These are phyloP conservation scores for Syncephalis fuscata DNA, from an alignment of 371 early-diverging fungal species.

Conservation along the genomic window DNA sequence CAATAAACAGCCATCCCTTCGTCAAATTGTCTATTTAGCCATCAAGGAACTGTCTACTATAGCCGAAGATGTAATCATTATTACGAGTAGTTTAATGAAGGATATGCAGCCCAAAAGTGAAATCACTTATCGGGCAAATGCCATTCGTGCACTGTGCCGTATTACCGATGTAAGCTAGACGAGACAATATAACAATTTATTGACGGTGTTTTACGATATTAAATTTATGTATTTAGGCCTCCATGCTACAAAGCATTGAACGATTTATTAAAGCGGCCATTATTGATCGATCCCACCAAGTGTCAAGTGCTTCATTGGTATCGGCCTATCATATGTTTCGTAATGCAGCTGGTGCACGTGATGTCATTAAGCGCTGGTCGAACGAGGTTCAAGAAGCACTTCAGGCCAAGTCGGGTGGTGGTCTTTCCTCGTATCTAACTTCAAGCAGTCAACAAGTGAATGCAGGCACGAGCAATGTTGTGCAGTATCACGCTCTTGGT, in stretches of 20 bases:
- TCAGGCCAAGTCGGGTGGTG: slow-evolving; percentile 50
- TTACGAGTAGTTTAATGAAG: slow-evolving; percentile 86
- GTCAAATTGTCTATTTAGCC: slow-evolving; percentile 92
- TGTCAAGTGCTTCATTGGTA: slow-evolving; percentile 86
- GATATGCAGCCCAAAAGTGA: slow-evolving; percentile 90
- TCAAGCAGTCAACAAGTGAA: slow-evolving; percentile 23
- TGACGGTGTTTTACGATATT: not conserved
- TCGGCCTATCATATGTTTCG: slow-evolving; percentile 74
- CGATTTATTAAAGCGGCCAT: slow-evolving; percentile 93
- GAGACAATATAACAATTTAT: not conserved
- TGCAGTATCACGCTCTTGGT: slow-evolving; percentile 95
- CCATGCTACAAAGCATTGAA: slow-evolving; percentile 91
- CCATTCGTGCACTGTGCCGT: slow-evolving; percentile 88
- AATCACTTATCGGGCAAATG: slow-evolving; percentile 83
- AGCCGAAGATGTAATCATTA: slow-evolving; percentile 95
- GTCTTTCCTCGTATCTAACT: slow-evolving; percentile 23
- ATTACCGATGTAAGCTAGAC: slow-evolving; percentile 87
- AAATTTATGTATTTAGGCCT: slow-evolving; percentile 27
- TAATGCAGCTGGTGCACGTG: slow-evolving; percentile 22
- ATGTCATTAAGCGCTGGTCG: slow-evolving; percentile 23
- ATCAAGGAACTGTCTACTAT: slow-evolving; percentile 89
- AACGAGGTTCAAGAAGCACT: slow-evolving; percentile 28
- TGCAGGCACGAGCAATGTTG: slow-evolving; percentile 49
- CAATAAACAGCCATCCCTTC: slow-evolving; percentile 63
- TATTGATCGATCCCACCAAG: slow-evolving; percentile 83